These are phyloP conservation scores for Cymbidium sinense DNA, from an alignment of 106 monocot genomes.

Conservation along the genomic window DNA sequence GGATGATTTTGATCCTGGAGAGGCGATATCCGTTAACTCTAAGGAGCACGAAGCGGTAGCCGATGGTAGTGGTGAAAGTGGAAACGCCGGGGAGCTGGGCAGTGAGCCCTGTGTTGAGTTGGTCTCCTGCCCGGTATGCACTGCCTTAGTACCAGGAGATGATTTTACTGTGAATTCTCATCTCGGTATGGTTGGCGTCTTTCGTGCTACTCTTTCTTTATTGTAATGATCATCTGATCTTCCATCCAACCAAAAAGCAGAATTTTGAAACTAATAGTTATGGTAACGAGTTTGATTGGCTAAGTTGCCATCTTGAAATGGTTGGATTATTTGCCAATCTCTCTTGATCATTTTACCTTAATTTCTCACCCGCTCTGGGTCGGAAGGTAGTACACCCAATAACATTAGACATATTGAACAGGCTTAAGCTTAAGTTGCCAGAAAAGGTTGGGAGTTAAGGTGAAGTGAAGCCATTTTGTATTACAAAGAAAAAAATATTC, in stretches of 20 bases:
- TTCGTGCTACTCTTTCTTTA: not conserved
- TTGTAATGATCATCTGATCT: not conserved
- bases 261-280: not conserved
- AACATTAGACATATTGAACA: no score
- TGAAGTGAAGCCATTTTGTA: no score
- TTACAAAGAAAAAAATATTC: no score
- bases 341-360: not conserved
- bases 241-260: not conserved
- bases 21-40: not conserved
- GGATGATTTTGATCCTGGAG: not conserved
- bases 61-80: not conserved
- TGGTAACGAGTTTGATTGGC: not conserved
- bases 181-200: slow-evolving; percentile 40
- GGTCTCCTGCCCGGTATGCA: slow-evolving; percentile 73
- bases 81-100: not conserved
- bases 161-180: slow-evolving; percentile 56
- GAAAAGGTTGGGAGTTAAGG: no score
- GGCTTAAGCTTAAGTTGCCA: no score
- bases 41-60: not conserved
- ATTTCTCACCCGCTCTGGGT: not conserved
- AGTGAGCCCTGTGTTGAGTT: slow-evolving; percentile 10
- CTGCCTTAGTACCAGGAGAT: slow-evolving; percentile 34
- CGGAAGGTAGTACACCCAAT: not conserved
- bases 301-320: not conserved
- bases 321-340: not conserved